Conservation (phyloP, 768 basidiomycete genomes). For the Russula vinacea region DNA sequence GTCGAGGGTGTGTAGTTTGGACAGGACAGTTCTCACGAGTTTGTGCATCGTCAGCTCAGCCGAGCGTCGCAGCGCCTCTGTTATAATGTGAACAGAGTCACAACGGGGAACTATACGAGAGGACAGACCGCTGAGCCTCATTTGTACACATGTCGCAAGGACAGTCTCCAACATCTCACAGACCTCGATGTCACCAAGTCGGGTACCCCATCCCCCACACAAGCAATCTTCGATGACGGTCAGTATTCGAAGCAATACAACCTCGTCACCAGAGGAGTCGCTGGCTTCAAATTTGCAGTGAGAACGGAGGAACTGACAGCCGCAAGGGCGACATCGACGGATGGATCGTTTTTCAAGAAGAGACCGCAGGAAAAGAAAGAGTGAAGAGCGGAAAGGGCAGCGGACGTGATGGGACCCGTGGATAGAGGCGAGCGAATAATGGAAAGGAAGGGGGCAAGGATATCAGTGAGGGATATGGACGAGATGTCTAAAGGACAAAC, state of each 20-base stretch:
- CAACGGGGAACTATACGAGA: not conserved
- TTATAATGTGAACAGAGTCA: conserved; percentile 24
- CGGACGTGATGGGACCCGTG: conserved; percentile 96
- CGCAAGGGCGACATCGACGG: conserved; percentile 63
- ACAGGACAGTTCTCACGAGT: conserved; percentile 79
- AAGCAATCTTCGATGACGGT: conserved; percentile 83
- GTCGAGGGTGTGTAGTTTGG: conserved; percentile 63
- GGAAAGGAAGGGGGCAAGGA: conserved; percentile 87
- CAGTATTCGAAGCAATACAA: conserved; percentile 89
- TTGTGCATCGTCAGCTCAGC: conserved; percentile 88
- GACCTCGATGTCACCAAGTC: conserved; percentile 87
- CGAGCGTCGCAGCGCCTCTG: conserved; percentile 83
- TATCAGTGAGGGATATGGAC: conserved; percentile 52
- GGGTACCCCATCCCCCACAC: conserved; percentile 61
- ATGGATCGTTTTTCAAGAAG: conserved; percentile 54
- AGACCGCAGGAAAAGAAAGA: conserved; percentile 80
- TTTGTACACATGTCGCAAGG: conserved; percentile 93
- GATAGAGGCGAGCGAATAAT: conserved; percentile 92
- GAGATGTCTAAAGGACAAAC: conserved; percentile 49
- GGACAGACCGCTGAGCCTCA: conserved; percentile 85
- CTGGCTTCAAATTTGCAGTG: conserved; percentile 98
- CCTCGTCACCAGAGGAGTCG: conserved; percentile 96
- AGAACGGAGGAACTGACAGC: conserved; percentile 88
- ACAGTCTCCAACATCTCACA: conserved; percentile 99
- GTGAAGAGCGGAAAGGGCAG: conserved; percentile 83